These are phyloP conservation scores for Phytopythium chamaehyphon DNA, from an alignment of 352 stramenopile genomes.

Conservation along the genomic window DNA sequence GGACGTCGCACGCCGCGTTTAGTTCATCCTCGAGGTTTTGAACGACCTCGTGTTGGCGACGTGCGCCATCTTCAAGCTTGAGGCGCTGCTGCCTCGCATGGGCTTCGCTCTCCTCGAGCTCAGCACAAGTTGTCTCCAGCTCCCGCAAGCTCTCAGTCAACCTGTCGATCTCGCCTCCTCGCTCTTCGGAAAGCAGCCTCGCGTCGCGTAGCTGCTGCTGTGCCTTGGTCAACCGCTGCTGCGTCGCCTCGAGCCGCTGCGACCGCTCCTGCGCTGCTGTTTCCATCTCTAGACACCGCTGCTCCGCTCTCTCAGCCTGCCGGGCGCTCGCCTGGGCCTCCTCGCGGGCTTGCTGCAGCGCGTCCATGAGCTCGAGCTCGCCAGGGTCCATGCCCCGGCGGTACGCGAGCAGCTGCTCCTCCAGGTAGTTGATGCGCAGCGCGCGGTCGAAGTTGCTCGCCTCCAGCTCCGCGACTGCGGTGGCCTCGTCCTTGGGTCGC, in stretches of 20 bases:
- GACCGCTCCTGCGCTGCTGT: background rate
- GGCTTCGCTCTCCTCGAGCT: too few species aligned
- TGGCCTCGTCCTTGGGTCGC: slow-evolving; percentile 2
- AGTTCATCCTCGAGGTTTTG: too few species aligned
- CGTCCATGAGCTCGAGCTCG: background rate
- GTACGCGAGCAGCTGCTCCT: slow-evolving; percentile 14
- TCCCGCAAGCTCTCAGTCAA: too few species aligned
- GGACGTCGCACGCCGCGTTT: too few species aligned
- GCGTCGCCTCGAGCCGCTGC: background rate
- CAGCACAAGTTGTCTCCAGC: too few species aligned
- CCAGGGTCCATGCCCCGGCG: background rate
- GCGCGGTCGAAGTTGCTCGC: slow-evolving; percentile 26
- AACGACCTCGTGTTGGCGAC: too few species aligned
- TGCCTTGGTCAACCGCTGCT: background rate
- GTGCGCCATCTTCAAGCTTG: too few species aligned
- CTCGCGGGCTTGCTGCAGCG: slow-evolving; percentile 1
- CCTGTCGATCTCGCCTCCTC: too few species aligned
- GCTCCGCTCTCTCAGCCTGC: background rate
- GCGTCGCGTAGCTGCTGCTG: too few species aligned
- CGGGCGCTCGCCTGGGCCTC: background rate
- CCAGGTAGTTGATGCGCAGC: slow-evolving; percentile 29
- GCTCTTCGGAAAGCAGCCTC: too few species aligned
- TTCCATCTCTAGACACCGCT: background rate
- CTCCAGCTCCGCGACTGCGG: slow-evolving; percentile 6
- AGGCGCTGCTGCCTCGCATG: too few species aligned